phyloP scores from a whole-genome alignment of 1,284 basidiomycete species.

The Fomitopsis palustris region DNA sequence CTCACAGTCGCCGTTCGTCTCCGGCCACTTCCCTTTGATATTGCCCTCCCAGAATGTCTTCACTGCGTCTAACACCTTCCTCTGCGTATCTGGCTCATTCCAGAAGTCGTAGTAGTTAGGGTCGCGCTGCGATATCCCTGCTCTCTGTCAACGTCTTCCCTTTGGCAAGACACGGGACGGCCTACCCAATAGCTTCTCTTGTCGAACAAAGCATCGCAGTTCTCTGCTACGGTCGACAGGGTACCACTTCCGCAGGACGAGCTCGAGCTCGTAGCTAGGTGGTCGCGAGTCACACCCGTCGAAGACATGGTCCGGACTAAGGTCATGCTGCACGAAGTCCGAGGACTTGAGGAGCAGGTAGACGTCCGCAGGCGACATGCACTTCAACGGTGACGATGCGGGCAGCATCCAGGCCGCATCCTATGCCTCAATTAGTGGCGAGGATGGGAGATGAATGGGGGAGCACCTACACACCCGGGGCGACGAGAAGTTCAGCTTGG shows the following conservation, averaged over 20 bases:
- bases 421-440: conserved; percentile 35
- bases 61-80: conserved; percentile 54
- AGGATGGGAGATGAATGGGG: background rate
- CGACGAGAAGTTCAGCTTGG: conserved; percentile 93
- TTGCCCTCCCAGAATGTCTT: conserved; percentile 65
- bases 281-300: conserved; percentile 44
- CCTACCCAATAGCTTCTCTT: conserved; percentile 65
- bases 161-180: no score
- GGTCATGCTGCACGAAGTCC: conserved; percentile 85
- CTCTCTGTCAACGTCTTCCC: background rate
- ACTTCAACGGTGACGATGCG: conserved; percentile 82
- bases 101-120: conserved; percentile 88
- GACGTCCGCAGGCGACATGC: conserved; percentile 84
- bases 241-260: conserved; percentile 94
- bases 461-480: conserved; percentile 59
- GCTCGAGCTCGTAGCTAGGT: conserved; percentile 63
- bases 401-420: conserved; percentile 93
- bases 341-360: conserved; percentile 93
- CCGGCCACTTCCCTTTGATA: conserved; percentile 57
- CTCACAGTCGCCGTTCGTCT: conserved; percentile 64
- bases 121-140: conserved; percentile 90
- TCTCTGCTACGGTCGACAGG: conserved; percentile 82
- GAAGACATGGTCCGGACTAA: conserved; percentile 60
- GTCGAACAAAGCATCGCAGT: conserved; percentile 83
- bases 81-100: conserved; percentile 55